Percentiles rank a stretch among this genome's conserved stretches.
phyloP scores from a whole-genome alignment of 2,329 filamentous ascomycete genomes.

The Ophioceras dolichostomum region DNA sequence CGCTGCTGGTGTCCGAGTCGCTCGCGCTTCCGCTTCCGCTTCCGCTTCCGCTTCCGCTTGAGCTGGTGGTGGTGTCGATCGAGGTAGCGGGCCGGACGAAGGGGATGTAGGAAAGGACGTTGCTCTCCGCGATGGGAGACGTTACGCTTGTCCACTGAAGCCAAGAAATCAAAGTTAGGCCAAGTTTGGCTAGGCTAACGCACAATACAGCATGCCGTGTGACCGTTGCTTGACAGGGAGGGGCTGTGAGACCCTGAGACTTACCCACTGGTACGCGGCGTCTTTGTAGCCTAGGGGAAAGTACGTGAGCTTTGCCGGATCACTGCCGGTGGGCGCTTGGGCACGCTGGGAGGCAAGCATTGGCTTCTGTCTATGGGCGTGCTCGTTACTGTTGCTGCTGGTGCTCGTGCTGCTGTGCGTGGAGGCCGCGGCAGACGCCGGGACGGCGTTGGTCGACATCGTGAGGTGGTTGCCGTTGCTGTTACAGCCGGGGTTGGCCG shows the following conservation, averaged over 20 bases:
- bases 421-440: no score
- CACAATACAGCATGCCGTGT: no score
- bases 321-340: constrained; percentile 2
- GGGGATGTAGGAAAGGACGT: constrained; percentile 76
- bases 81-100: constrained; percentile 60
- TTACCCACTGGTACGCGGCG: constrained; percentile 80
- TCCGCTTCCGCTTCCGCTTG: constrained; percentile 2
- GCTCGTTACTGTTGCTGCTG: no score
- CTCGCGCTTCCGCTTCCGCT: no score
- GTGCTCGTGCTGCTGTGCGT: no score
- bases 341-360: constrained; percentile 12
- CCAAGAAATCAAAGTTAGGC: no score
- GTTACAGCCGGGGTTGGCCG: no score
- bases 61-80: constrained; percentile 23
- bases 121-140: constrained; percentile 73
- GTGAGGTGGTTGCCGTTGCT: no score
- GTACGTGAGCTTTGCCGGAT: constrained; percentile 40
- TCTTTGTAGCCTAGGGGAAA: constrained; percentile 91
- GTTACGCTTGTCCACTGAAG: constrained; percentile 73
- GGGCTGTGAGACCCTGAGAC: constrained; percentile 17
- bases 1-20: constrained; percentile 4
- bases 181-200: no score
- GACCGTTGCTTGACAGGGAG: no score
- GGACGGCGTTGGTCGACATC: no score
- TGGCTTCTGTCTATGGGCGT: no score